Base-by-base conservation (phyloP, 1,139 yeast species). In the Arxiozyma bovina region DNA sequence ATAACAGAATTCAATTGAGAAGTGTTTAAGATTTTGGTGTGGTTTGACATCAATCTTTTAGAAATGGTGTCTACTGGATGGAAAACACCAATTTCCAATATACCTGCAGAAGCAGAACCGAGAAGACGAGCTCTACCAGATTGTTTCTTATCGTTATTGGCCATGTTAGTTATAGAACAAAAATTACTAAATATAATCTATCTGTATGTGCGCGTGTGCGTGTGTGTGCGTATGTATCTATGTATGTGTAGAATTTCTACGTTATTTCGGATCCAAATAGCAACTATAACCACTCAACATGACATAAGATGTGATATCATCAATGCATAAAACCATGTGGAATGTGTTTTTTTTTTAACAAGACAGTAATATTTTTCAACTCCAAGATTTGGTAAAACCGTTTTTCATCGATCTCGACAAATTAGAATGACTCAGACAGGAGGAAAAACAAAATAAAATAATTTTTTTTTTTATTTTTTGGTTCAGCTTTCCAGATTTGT, bases 11-110 rank as follows among this genome's bases (percentile, higher is more conserved):
- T 93, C 64, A 93, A 79, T 70, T 88, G 87, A 51, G 80, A 57
- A 21, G 79, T 69, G 42, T 81, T 76, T 46, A 86, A 70, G 61
- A 91, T 81, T 62, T 72, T 84, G 53, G 96, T 85, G 63, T 85
- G 88, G 77, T 93, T 93, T 56, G 96, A 86, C 99, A 93, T 93
- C 71, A 93, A 81, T 75, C 99, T 85, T 77, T 93, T 93, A 63
- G 99, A 91, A 67, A 91, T 87, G 55, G 99, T 93, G 74, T 93
- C 99, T 48, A 93, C 98, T 25, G 99, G 99, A 73, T 93, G 99
- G 82, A 93, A 93, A 45, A 94, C 95, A 57, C 87, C 96, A 65
- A 93, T 85, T 74, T 93, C 99, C 68, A 95, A 82, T 68, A 93
- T 88, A 64, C 99, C 99, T 42, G 99, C 99, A 42, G 96, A 80